These are phyloP conservation scores for Myxozyma neotropica DNA, from an alignment of 805 yeast genomes.

Conservation along the genomic window DNA sequence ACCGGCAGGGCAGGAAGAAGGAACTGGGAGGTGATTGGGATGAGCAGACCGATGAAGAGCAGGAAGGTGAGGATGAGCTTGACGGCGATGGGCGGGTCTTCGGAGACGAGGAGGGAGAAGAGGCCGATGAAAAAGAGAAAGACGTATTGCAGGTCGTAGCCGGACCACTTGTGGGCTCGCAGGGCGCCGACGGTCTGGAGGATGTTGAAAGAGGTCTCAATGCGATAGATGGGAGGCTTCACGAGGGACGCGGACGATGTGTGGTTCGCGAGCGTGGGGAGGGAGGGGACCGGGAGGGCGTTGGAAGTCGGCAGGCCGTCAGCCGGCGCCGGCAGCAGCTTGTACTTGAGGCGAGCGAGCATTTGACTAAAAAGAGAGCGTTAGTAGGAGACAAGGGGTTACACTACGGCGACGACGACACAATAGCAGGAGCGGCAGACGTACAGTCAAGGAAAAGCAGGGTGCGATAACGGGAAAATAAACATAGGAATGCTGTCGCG, in stretches of 20 bases:
- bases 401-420: too few relatives aligned
- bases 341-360: slow-evolving; percentile 1
- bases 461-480: too few relatives aligned
- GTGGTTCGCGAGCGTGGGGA: neutral
- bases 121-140: slow-evolving; percentile 54
- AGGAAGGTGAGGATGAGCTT: slow-evolving; percentile 48
- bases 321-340: neutral
- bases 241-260: slow-evolving; percentile 11
- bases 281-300: neutral
- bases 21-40: slow-evolving; percentile 84
- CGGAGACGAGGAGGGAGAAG: slow-evolving; percentile 51
- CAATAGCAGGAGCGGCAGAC: too few relatives aligned
- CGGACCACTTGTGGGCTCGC: slow-evolving; percentile 40
- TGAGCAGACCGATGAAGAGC: slow-evolving; percentile 57
- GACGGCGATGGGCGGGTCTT: slow-evolving; percentile 39
- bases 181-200: slow-evolving; percentile 40
- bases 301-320: neutral
- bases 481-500: too few relatives aligned
- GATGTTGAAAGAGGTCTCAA: slow-evolving; percentile 33
- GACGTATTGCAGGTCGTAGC: slow-evolving; percentile 52
- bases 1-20: slow-evolving; percentile 82
- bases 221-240: slow-evolving; percentile 19
- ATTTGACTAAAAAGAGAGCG: neutral
- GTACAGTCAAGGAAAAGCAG: too few relatives aligned
- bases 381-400: neutral